A percentile compares a stretch with the other conserved stretches of the same genome.
Conservation (phyloP, 345 rosid genomes). For the sweet orange (Citrus sinensis) region DNA sequence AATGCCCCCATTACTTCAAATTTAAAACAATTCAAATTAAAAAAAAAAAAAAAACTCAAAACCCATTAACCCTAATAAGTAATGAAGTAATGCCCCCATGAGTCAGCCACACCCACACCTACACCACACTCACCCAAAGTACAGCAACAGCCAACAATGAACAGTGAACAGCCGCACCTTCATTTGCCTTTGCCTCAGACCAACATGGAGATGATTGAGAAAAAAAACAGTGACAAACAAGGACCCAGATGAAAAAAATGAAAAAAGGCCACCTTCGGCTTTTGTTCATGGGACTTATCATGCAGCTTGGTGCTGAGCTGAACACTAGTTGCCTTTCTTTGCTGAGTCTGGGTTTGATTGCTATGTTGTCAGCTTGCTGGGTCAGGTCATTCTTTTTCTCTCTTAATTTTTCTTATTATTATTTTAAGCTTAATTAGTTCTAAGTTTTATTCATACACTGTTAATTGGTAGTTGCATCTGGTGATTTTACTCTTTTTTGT, state of each 20-base stretch:
- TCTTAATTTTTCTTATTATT: background rate
- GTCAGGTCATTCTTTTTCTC: conserved; percentile 44
- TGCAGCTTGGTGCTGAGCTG: conserved; percentile 98
- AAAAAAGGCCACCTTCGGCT: conserved; percentile 51
- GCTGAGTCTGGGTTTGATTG: conserved; percentile 71
- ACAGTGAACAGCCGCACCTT: no score
- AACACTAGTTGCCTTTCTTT: conserved; percentile 81
- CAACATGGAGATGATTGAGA: conserved; percentile 5
- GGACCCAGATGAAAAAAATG: conserved; percentile 9
- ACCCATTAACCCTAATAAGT: no score
- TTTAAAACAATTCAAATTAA: no score
- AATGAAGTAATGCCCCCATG: no score
- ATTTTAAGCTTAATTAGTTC: background rate
- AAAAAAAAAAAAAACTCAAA: no score
- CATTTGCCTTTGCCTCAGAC: no score
- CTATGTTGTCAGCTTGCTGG: conserved; percentile 76
- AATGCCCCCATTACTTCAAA: no score
- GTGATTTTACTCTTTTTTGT: background rate
- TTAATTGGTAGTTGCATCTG: background rate
- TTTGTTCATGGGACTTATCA: conserved; percentile 91
- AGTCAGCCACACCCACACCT: no score
- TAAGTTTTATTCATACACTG: background rate
- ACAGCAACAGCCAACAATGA: no score
- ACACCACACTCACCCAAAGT: no score
- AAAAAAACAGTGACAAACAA: conserved; percentile 22